These are phyloP conservation scores for Phaeosphaeriaceae sp. DNA, from an alignment of 2,329 filamentous ascomycete species.

Conservation along the genomic window DNA sequence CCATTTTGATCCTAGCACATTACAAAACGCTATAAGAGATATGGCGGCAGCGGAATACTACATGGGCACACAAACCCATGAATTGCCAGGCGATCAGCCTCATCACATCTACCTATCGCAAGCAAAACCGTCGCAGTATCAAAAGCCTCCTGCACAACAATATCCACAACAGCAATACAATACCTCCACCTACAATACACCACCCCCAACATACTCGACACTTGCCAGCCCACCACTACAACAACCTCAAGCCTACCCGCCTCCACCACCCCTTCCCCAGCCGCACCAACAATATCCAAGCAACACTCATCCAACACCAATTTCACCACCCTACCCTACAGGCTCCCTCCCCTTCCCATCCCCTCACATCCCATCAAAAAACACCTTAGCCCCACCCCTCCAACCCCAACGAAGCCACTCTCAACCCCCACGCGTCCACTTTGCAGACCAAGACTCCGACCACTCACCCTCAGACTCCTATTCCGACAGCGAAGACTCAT, in stretches of 20 bases:
- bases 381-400: slow-evolving; percentile 34
- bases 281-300: slow-evolving; percentile 12
- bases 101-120: slow-evolving; percentile 20
- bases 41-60: slow-evolving; percentile 48
- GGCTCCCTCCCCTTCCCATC: slow-evolving; percentile 7
- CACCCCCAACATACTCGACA: slow-evolving; percentile 29
- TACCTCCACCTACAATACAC: slow-evolving; percentile 15
- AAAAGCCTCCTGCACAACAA: slow-evolving; percentile 20
- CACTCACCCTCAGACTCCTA: slow-evolving; percentile 22
- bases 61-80: slow-evolving; percentile 30
- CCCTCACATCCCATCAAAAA: slow-evolving; percentile 16
- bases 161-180: slow-evolving; percentile 14
- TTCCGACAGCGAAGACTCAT: slow-evolving; percentile 21
- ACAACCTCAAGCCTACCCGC: slow-evolving; percentile 30
- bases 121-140: slow-evolving; percentile 22
- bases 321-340: slow-evolving; percentile 17
- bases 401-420: slow-evolving; percentile 38
- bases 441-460: slow-evolving; percentile 33
- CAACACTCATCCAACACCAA: slow-evolving; percentile 10
- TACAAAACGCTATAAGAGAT: slow-evolving; percentile 1
- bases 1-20: neutral
- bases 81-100: slow-evolving; percentile 25
- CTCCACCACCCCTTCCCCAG: slow-evolving; percentile 7
- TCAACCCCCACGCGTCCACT: slow-evolving; percentile 41
- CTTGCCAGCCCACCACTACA: slow-evolving; percentile 30